These are phyloP conservation scores for Uronychia setigera DNA, from an alignment of 73 alveolate species.

Conservation along the genomic window DNA sequence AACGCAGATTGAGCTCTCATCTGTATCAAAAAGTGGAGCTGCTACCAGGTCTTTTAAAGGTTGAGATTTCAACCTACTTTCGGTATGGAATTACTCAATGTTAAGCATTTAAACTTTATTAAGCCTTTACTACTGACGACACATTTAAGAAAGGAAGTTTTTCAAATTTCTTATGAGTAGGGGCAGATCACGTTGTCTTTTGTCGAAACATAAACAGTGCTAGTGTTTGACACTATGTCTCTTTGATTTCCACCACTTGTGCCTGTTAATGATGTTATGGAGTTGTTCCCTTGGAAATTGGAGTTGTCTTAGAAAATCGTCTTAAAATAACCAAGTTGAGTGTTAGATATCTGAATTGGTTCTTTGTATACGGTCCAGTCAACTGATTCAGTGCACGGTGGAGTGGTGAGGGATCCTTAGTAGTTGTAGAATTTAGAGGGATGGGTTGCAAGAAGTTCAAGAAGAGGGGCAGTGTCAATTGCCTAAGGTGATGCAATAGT, in stretches of 20 bases:
- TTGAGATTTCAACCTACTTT: too few relatives aligned
- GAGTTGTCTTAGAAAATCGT: not conserved
- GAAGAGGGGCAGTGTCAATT: not conserved
- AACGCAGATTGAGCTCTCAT: too few relatives aligned
- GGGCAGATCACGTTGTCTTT: not conserved
- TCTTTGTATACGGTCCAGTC: constrained; percentile 44
- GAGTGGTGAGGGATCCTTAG: constrained; percentile 84
- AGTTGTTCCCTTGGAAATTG: not conserved
- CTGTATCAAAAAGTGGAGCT: too few relatives aligned
- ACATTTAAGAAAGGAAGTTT: too few relatives aligned
- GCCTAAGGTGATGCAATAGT: not conserved
- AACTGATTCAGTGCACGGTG: constrained; percentile 85
- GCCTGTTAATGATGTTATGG: too few relatives aligned
- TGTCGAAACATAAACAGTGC: not conserved
- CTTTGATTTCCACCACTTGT: not conserved
- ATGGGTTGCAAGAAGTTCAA: not conserved
- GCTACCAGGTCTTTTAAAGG: too few relatives aligned
- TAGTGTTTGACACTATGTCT: not conserved
- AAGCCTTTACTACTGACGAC: too few relatives aligned
- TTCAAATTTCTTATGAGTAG: too few relatives aligned
- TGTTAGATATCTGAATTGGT: not conserved
- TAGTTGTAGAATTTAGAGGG: constrained; percentile 65
- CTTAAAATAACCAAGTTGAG: not conserved
- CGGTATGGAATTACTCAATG: too few relatives aligned
- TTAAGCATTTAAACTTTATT: too few relatives aligned